Evolutionary conservation across 805 yeast genomes (phyloP).

Genomic region (Blastobotrys chiropterorum): DNA sequence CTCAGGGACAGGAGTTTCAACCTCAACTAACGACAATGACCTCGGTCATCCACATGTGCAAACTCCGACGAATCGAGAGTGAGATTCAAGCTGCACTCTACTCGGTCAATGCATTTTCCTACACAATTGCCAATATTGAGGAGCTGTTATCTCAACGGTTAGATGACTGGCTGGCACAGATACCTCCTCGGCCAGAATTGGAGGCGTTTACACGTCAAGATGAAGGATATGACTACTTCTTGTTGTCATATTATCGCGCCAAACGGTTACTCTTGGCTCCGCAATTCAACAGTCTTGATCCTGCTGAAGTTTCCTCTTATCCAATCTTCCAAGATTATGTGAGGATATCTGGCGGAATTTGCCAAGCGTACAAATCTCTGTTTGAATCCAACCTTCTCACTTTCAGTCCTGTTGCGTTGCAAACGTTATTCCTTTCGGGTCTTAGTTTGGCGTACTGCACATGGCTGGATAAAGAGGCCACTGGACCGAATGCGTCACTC

Average conservation of each 20-base stretch:
- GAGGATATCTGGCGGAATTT: slow-evolving; percentile 7
- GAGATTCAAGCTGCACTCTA: slow-evolving; percentile 9
- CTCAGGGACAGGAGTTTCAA: neutral
- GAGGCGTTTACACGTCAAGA: slow-evolving; percentile 1
- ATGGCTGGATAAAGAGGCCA: slow-evolving; percentile 10
- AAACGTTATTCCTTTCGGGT: slow-evolving; percentile 11
- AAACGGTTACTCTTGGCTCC: slow-evolving; percentile 11
- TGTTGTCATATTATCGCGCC: slow-evolving; percentile 10
- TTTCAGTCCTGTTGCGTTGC: slow-evolving; percentile 9
- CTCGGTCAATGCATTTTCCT: slow-evolving; percentile 1
- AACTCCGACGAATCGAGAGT: slow-evolving; percentile 13
- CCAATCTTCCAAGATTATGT: slow-evolving; percentile 9
- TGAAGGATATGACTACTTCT: slow-evolving; percentile 9
- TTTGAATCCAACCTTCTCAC: slow-evolving; percentile 2
- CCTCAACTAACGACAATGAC: slow-evolving; percentile 5
- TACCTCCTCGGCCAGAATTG: slow-evolving; percentile 3
- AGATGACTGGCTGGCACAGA: slow-evolving; percentile 8
- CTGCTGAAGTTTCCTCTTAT: slow-evolving; percentile 1
- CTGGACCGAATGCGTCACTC: slow-evolving; percentile 1
- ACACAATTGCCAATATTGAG: slow-evolving; percentile 2
- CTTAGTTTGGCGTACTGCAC: slow-evolving; percentile 9
- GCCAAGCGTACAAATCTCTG: slow-evolving; percentile 10
- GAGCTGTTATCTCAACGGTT: slow-evolving; percentile 1
- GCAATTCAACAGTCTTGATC: slow-evolving; percentile 7
- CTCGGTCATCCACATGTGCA: slow-evolving; percentile 9